A percentile compares a stretch with the other conserved stretches of the same genome.
phyloP scores from a whole-genome alignment of 441 rosid genomes.

The Hura crepitans region DNA sequence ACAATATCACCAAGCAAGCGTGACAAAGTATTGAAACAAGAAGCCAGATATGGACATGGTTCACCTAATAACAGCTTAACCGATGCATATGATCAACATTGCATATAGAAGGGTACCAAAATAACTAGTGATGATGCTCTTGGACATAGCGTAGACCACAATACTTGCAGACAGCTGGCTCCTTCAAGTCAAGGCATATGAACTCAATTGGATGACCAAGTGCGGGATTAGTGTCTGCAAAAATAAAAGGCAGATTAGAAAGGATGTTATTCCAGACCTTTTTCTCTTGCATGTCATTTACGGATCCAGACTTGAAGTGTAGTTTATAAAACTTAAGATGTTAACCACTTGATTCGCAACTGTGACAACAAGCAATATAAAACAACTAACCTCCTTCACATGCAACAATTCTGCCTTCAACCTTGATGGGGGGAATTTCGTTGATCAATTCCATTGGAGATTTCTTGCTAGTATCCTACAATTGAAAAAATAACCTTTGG shows the following conservation, averaged over 20 bases:
- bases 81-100: not conserved
- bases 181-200: conserved; percentile 84
- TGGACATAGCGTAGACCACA: conserved; percentile 89
- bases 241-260: conserved; percentile 1
- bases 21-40: not conserved
- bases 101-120: not conserved
- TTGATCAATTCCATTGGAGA: conserved; percentile 96
- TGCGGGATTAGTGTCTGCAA: conserved; percentile 70
- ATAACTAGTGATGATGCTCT: conserved; percentile 78
- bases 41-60: not conserved
- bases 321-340: too few species aligned
- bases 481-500: conserved; percentile 9
- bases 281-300: not conserved
- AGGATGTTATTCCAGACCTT: not conserved
- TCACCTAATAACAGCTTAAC: not conserved
- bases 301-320: not conserved
- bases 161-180: conserved; percentile 92
- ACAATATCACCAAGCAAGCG: not conserved
- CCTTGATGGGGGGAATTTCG: conserved; percentile 94
- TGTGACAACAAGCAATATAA: not conserved
- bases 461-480: conserved; percentile 78
- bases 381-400: conserved; percentile 88
- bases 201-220: conserved; percentile 96
- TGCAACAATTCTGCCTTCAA: conserved; percentile 89
- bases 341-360: not conserved